Evolutionary conservation across 371 early-diverging fungal species (phyloP).

Genomic region (Capillidium rhysosporum): DNA sequence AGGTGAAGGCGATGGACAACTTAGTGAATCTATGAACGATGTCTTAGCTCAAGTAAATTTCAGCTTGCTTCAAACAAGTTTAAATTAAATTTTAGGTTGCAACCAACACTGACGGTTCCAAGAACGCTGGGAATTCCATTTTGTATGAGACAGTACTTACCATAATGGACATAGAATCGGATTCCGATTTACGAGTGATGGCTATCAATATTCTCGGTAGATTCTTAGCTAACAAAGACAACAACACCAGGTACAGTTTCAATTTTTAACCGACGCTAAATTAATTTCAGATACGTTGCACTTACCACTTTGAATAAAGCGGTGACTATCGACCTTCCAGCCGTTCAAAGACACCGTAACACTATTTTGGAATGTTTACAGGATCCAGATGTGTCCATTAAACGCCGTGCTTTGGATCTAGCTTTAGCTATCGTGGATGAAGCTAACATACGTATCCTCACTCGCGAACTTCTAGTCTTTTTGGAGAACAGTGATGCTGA

Average conservation of each 20-base stretch:
- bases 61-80: neutral
- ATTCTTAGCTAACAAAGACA: slow-evolving; percentile 84
- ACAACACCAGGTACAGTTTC: slow-evolving; percentile 71
- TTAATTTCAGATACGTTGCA: slow-evolving; percentile 66
- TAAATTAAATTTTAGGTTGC: slow-evolving; percentile 35
- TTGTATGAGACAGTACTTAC: slow-evolving; percentile 91
- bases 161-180: slow-evolving; percentile 86
- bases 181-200: slow-evolving; percentile 73
- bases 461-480: slow-evolving; percentile 78
- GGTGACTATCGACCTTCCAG: slow-evolving; percentile 65
- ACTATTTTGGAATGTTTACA: slow-evolving; percentile 89
- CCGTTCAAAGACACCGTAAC: slow-evolving; percentile 92
- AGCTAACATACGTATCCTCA: slow-evolving; percentile 79
- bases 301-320: slow-evolving; percentile 81
- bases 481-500: slow-evolving; percentile 77
- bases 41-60: slow-evolving; percentile 69
- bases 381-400: slow-evolving; percentile 89
- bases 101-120: slow-evolving; percentile 80
- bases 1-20: slow-evolving; percentile 61
- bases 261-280: neutral
- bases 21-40: slow-evolving; percentile 92
- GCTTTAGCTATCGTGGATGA: slow-evolving; percentile 87
- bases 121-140: slow-evolving; percentile 93
- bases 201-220: slow-evolving; percentile 94
- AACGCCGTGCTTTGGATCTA: slow-evolving; percentile 88